phyloP scores from a whole-genome alignment of 805 yeast genomes.

The Saccharomycopsis schoenii region DNA sequence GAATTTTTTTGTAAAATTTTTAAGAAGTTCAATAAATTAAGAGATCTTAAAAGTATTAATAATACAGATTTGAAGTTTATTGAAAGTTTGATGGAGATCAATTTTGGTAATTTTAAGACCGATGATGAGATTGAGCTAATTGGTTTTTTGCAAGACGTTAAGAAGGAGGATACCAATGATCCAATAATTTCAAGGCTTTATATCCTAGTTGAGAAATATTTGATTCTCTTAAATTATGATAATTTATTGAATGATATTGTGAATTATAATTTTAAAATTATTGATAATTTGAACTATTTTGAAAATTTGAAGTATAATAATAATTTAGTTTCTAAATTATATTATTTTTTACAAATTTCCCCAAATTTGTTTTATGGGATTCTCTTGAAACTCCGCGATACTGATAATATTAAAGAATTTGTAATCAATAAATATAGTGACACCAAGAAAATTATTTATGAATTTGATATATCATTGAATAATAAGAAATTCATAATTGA shows the following conservation, averaged over 20 bases:
- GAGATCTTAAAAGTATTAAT: not conserved
- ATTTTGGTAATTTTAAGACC: not conserved
- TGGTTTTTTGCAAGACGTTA: not conserved
- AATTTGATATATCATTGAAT: not conserved
- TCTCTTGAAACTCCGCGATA: not conserved
- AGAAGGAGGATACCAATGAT: not conserved
- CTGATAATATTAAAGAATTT: not conserved
- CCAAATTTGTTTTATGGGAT: slow-evolving; percentile 13
- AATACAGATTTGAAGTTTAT: not conserved
- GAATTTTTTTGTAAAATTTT: slow-evolving; percentile 3
- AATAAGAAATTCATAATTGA: not conserved
- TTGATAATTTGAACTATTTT: slow-evolving; percentile 39
- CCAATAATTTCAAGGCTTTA: slow-evolving; percentile 19
- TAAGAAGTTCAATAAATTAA: slow-evolving; percentile 1
- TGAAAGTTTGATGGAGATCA: not conserved
- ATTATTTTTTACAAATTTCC: slow-evolving; percentile 32
- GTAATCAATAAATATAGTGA: not conserved
- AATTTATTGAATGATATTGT: slow-evolving; percentile 28
- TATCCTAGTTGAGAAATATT: slow-evolving; percentile 25
- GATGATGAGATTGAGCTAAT: not conserved
- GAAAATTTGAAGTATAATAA: slow-evolving; percentile 25
- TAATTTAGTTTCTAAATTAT: slow-evolving; percentile 4
- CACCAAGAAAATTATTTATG: not conserved
- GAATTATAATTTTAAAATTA: slow-evolving; percentile 32
- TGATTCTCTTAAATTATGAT: slow-evolving; percentile 28